A percentile compares a stretch with the other conserved stretches of the same genome.
Evolutionary conservation across 176 grass and related monocot genomes (phyloP).

Genomic region (Musa troglodytarum): DNA sequence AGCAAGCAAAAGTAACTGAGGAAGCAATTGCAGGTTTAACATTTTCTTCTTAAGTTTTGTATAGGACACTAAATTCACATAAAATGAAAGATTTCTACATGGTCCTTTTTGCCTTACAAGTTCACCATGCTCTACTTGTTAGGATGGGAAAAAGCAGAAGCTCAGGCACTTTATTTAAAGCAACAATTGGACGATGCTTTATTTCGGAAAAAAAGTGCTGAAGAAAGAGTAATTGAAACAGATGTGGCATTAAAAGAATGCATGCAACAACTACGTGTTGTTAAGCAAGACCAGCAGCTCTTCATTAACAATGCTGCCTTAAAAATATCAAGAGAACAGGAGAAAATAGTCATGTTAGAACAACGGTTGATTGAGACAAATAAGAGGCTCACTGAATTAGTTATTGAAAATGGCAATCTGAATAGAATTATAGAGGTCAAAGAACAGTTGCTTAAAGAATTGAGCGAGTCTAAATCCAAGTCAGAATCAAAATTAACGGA

Average conservation of each 20-base stretch:
- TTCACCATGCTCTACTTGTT: slow-evolving; percentile 2
- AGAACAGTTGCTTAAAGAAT: slow-evolving; percentile 49
- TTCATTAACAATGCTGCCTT: slow-evolving; percentile 42
- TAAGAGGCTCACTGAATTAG: slow-evolving; percentile 50
- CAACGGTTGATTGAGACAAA: slow-evolving; percentile 44
- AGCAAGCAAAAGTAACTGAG: slow-evolving; percentile 87
- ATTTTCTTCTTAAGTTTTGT: not conserved
- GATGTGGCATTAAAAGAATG: slow-evolving; percentile 60
- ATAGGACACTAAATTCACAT: not conserved
- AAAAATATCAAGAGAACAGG: slow-evolving; percentile 65
- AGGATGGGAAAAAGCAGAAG: slow-evolving; percentile 94
- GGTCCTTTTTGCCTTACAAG: not conserved
- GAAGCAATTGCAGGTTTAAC: slow-evolving; percentile 82
- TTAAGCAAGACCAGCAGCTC: slow-evolving; percentile 55
- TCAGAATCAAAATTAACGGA: slow-evolving; percentile 46
- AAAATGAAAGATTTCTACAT: not conserved
- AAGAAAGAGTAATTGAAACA: slow-evolving; percentile 52
- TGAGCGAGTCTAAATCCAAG: slow-evolving; percentile 43
- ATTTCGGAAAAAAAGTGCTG: slow-evolving; percentile 39
- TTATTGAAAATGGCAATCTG: slow-evolving; percentile 53
- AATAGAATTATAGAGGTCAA: slow-evolving; percentile 49
- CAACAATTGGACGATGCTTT: slow-evolving; percentile 57
- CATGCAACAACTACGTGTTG: slow-evolving; percentile 28
- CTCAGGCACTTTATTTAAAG: slow-evolving; percentile 56
- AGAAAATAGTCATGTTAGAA: slow-evolving; percentile 56